These are phyloP conservation scores for Paragyromitra xinjiangensis DNA, from an alignment of 495 filamentous ascomycete genomes.

Conservation along the genomic window DNA sequence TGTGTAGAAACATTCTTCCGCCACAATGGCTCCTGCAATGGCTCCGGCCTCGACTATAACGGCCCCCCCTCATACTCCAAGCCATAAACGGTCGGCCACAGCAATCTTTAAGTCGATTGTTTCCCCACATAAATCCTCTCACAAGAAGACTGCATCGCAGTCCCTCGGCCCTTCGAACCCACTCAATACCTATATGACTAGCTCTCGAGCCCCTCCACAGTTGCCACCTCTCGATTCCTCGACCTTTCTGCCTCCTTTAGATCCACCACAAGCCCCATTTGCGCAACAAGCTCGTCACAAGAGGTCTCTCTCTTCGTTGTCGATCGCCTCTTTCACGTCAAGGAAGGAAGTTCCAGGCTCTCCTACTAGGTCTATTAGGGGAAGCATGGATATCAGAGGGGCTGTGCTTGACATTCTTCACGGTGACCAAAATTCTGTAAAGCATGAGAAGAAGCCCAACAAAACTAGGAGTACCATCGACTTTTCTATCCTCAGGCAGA, in stretches of 20 bases:
- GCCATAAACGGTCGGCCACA: constrained; percentile 56
- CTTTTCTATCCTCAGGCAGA: constrained; percentile 50
- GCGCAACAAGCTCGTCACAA: constrained; percentile 54
- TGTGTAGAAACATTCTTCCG: constrained; percentile 30
- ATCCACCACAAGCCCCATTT: constrained; percentile 55
- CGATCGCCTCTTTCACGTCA: constrained; percentile 55
- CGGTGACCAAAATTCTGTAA: constrained; percentile 44
- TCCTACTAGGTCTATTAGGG: constrained; percentile 50
- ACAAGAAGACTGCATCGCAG: constrained; percentile 48
- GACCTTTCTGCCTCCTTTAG: constrained; percentile 47
- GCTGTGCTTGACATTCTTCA: constrained; percentile 49
- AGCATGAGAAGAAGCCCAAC: constrained; percentile 51
- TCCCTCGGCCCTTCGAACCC: constrained; percentile 45
- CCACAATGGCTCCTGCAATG: constrained; percentile 44
- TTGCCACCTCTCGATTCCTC: constrained; percentile 49
- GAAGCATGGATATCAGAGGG: constrained; percentile 52
- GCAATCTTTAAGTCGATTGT: constrained; percentile 57
- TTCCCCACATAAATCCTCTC: constrained; percentile 55
- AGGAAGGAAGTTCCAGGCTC: constrained; percentile 49
- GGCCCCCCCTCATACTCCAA: constrained; percentile 46
- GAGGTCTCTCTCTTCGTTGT: constrained; percentile 55
- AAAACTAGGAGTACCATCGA: constrained; percentile 56
- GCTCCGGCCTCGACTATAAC: constrained; percentile 45
- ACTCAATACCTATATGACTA: constrained; percentile 55
- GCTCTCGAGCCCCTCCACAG: constrained; percentile 46